These are phyloP conservation scores for Pseudogymnoascus sp. DNA, from an alignment of 2,329 filamentous ascomycete genomes.

Conservation along the genomic window DNA sequence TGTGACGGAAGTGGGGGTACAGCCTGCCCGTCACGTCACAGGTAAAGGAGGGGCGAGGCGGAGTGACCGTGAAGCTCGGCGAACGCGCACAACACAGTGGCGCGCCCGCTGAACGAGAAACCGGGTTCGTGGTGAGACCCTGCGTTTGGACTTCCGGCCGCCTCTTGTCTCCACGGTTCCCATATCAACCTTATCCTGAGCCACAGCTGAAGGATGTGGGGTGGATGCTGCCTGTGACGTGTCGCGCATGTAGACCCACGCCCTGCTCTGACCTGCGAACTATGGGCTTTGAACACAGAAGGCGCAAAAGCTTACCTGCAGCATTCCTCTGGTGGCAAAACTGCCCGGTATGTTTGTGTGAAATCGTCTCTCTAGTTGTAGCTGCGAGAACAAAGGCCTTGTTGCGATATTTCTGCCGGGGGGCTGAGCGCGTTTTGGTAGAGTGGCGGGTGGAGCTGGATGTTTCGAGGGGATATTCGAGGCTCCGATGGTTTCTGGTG, in stretches of 20 bases:
- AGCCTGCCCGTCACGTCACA: neutral
- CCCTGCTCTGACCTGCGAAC: neutral
- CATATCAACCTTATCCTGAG: neutral
- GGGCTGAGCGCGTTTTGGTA: neutral
- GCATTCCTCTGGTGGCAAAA: slow-evolving; percentile 22
- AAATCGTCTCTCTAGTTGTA: neutral
- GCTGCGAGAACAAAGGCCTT: neutral
- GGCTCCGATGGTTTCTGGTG: neutral
- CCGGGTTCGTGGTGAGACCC: neutral
- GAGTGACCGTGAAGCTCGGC: neutral
- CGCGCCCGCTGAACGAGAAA: neutral
- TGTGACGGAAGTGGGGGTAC: neutral
- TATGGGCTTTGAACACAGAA: neutral
- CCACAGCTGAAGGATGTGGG: neutral
- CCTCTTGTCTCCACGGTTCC: neutral
- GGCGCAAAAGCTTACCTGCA: slow-evolving; percentile 26
- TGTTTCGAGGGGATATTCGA: neutral
- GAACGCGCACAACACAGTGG: neutral
- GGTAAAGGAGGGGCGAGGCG: neutral
- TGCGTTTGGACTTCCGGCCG: neutral
- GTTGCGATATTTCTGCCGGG: neutral
- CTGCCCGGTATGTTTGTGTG: neutral
- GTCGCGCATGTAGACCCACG: neutral
- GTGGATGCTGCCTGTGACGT: neutral
- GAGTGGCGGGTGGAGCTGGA: neutral